A percentile compares a stretch with the other conserved stretches of the same genome.
These are phyloP conservation scores for Pleurotus citrinopileatus DNA, from an alignment of 768 basidiomycete species.

Conservation along the genomic window DNA sequence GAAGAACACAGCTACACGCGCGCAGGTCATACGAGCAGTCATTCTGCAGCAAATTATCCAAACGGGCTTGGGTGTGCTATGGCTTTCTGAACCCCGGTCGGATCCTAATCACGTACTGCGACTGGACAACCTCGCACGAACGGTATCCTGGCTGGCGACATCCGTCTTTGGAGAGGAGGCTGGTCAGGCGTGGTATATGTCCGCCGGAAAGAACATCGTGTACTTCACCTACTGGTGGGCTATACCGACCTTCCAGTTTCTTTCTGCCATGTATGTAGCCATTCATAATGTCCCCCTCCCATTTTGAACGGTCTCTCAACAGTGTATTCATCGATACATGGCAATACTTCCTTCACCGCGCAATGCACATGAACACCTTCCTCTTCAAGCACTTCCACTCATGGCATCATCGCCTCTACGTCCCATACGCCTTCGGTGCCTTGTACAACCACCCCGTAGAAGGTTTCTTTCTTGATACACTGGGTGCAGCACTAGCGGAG, in stretches of 20 bases:
- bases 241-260: conserved; percentile 69
- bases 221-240: conserved; percentile 92
- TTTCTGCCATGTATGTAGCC: conserved; percentile 78
- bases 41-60: conserved; percentile 85
- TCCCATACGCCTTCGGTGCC: conserved; percentile 95
- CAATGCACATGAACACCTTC: conserved; percentile 87
- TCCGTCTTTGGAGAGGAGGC: conserved; percentile 39
- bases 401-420: conserved; percentile 93
- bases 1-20: conserved; percentile 70
- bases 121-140: conserved; percentile 38
- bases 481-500: conserved; percentile 81
- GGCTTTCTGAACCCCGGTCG: conserved; percentile 49
- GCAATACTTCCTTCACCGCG: conserved; percentile 96
- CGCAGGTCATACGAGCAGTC: conserved; percentile 77
- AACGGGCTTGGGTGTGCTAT: conserved; percentile 68
- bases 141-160: conserved; percentile 35
- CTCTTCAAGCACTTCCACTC: conserved; percentile 92
- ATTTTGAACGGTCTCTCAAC: background rate
- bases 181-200: conserved; percentile 34
- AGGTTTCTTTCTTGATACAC: conserved; percentile 84
- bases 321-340: conserved; percentile 96
- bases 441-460: conserved; percentile 98
- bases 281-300: background rate
- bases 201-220: conserved; percentile 28
- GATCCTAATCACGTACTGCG: conserved; percentile 37